Evolutionary conservation across 2,329 filamentous ascomycete species (phyloP).

Genomic region (Xylaria sp.): DNA sequence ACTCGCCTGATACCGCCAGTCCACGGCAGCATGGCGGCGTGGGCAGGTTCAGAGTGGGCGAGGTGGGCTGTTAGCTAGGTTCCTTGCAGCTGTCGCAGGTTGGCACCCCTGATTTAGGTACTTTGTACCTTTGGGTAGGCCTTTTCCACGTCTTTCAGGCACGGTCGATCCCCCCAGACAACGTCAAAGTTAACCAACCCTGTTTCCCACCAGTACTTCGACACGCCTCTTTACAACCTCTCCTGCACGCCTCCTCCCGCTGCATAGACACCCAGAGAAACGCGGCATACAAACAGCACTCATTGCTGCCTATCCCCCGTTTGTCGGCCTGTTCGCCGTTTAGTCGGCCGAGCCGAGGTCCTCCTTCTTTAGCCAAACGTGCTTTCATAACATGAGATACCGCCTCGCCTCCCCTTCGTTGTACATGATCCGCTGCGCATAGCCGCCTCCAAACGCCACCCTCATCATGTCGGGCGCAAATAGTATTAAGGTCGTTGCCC

Average conservation of each 20-base stretch:
- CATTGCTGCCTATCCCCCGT: slow-evolving; percentile 21
- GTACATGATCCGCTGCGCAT: slow-evolving; percentile 32
- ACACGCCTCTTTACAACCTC: not conserved
- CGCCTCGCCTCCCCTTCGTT: slow-evolving; percentile 15
- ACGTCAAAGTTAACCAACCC: not conserved
- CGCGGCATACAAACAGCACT: slow-evolving; percentile 13
- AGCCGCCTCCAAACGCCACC: slow-evolving; percentile 29
- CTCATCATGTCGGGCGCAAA: slow-evolving; percentile 61
- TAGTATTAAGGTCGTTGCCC: slow-evolving; percentile 88
- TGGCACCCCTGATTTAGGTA: not conserved
- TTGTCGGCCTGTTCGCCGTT: slow-evolving; percentile 36
- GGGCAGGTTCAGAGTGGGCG: not conserved
- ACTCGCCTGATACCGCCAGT: too few relatives aligned
- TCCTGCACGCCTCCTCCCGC: not conserved
- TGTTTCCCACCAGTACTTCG: not conserved
- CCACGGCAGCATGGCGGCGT: not conserved
- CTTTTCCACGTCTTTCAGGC: not conserved
- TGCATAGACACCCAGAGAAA: not conserved
- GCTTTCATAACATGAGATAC: slow-evolving; percentile 37
- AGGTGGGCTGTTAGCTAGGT: too few relatives aligned
- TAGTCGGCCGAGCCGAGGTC: slow-evolving; percentile 33
- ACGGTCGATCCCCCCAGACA: not conserved
- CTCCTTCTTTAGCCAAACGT: slow-evolving; percentile 13
- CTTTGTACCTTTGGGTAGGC: not conserved
- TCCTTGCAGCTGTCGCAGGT: not conserved